Percentiles rank a stretch among this genome's conserved stretches.
Evolutionary conservation across 2,329 filamentous ascomycete genomes (phyloP).

Genomic region (Epichloe coenophiala): DNA sequence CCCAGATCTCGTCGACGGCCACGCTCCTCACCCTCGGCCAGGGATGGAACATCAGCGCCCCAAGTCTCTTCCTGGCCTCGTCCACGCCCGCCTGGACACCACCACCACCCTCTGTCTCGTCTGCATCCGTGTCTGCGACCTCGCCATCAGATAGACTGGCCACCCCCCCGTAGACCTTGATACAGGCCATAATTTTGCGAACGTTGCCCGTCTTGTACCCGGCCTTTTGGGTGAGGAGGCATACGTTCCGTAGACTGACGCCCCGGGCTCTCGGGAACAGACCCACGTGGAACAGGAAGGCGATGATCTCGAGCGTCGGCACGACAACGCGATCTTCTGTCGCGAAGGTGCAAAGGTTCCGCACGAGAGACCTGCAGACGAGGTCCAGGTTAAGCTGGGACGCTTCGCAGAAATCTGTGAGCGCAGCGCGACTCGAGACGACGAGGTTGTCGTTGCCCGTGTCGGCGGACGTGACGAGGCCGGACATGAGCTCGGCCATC

Average conservation of each 20-base stretch:
- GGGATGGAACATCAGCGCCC: conserved; percentile 63
- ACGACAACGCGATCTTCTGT: conserved; percentile 58
- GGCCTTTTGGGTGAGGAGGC: conserved; percentile 59
- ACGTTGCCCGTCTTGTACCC: conserved; percentile 77
- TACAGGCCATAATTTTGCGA: conserved; percentile 64
- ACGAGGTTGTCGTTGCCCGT: conserved; percentile 66
- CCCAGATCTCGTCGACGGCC: conserved; percentile 49
- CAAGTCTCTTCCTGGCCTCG: conserved; percentile 53
- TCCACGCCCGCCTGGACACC: conserved; percentile 22
- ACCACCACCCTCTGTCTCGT: background rate
- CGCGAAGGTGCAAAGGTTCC: conserved; percentile 39
- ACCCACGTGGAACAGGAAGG: conserved; percentile 59
- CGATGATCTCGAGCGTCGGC: conserved; percentile 62
- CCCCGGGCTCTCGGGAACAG: conserved; percentile 28
- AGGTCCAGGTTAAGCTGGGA: conserved; percentile 26
- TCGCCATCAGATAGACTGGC: conserved; percentile 30
- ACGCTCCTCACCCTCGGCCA: conserved; percentile 59
- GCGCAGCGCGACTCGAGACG: conserved; percentile 51
- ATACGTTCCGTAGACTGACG: conserved; percentile 42
- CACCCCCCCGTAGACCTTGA: conserved; percentile 66
- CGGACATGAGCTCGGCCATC: conserved; percentile 45
- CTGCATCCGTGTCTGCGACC: conserved; percentile 2
- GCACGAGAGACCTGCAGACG: conserved; percentile 36
- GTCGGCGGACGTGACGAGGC: conserved; percentile 60
- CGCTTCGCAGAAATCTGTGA: conserved; percentile 39